Percentiles rank a stretch among this genome's conserved stretches.
phyloP scores from a whole-genome alignment of 768 basidiomycete genomes.

The Russula sp. region DNA sequence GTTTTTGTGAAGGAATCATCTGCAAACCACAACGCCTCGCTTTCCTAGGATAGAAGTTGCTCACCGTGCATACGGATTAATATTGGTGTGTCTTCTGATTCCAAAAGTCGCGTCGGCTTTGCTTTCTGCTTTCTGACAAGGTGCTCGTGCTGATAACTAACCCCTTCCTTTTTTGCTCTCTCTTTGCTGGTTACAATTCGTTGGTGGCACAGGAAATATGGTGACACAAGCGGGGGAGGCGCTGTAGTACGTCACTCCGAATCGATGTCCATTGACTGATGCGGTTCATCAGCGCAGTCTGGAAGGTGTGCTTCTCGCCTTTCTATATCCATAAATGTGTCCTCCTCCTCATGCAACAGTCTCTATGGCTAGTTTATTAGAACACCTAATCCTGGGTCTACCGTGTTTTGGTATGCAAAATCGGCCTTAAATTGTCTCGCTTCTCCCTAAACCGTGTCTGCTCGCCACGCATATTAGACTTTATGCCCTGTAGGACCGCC shows the following conservation, averaged over 20 bases:
- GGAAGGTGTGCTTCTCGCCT: neutral
- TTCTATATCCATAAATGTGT: too few species aligned
- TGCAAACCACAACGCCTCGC: too few species aligned
- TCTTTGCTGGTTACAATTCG: too few species aligned
- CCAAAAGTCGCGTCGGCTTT: too few species aligned
- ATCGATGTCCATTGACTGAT: neutral
- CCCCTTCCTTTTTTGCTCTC: too few species aligned
- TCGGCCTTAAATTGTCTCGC: neutral
- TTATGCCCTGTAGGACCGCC: too few species aligned
- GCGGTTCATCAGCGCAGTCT: neutral
- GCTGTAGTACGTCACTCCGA: neutral
- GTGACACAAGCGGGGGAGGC: neutral
- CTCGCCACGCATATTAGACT: neutral
- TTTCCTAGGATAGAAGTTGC: too few species aligned
- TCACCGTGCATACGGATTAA: too few species aligned
- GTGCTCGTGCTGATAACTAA: too few species aligned
- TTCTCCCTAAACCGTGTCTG: neutral
- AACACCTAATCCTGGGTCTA: neutral
- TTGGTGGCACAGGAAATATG: too few species aligned
- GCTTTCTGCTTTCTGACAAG: too few species aligned
- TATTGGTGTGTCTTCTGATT: too few species aligned
- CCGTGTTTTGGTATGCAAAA: neutral
- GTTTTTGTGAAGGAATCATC: neutral
- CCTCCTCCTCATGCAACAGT: neutral
- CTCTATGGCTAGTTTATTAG: neutral